A percentile compares a stretch with the other conserved stretches of the same genome.
Evolutionary conservation across 306 rosid genomes (phyloP).

Genomic region (Albizia julibrissin): DNA sequence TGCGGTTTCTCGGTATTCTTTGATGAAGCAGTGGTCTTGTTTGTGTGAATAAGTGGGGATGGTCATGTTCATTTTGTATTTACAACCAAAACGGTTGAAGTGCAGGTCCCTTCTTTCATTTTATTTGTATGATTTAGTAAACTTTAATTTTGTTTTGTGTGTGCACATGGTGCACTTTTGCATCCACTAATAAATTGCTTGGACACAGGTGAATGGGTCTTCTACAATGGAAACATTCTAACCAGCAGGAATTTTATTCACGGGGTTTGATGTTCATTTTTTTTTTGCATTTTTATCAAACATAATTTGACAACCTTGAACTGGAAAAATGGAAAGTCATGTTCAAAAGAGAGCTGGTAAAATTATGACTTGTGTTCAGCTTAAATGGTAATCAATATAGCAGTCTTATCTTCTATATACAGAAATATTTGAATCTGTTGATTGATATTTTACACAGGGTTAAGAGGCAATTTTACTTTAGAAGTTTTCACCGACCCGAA

Average conservation of each 20-base stretch:
- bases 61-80: neutral
- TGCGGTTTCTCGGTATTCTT: constrained; percentile 98
- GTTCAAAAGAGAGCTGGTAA: neutral
- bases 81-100: neutral
- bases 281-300: neutral
- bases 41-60: neutral
- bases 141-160: neutral
- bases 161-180: constrained; percentile 73
- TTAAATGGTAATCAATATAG: neutral
- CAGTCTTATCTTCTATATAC: neutral
- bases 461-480: too few species aligned
- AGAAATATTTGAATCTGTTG: neutral
- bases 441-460: neutral
- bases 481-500: too few species aligned
- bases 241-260: constrained; percentile 78
- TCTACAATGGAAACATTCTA: constrained; percentile 79
- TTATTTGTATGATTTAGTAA: neutral
- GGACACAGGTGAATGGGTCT: constrained; percentile 93
- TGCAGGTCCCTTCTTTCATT: neutral
- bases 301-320: neutral
- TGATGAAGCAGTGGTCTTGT: constrained; percentile 86
- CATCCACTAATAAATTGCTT: constrained; percentile 93
- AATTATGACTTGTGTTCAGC: neutral
- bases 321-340: neutral
- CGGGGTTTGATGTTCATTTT: constrained; percentile 47